A percentile compares a stretch with the other conserved stretches of the same genome.
These are phyloP conservation scores for Phialemonium atrogriseum DNA, from an alignment of 2,329 filamentous ascomycete genomes.

Conservation along the genomic window DNA sequence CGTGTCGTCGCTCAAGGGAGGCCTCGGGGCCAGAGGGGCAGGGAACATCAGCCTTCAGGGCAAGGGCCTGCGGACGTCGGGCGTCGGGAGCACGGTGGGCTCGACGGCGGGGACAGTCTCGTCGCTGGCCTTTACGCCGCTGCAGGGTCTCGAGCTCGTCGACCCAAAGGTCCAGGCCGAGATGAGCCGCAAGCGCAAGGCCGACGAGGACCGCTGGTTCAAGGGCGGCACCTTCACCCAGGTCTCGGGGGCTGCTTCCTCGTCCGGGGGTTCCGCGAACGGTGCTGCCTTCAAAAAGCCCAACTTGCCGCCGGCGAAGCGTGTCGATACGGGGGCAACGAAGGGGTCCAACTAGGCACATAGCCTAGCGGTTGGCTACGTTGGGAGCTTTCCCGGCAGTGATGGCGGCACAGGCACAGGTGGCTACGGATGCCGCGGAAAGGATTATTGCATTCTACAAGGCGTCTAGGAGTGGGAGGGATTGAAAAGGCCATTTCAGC, in stretches of 20 bases:
- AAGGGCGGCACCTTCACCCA: slow-evolving; percentile 96
- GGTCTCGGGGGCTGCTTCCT: slow-evolving; percentile 47
- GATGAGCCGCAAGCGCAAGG: slow-evolving; percentile 81
- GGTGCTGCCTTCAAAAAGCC: slow-evolving; percentile 72
- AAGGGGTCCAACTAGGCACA: no score
- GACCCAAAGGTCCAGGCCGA: slow-evolving; percentile 88
- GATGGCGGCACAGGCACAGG: no score
- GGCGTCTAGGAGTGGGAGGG: no score
- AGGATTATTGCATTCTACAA: no score
- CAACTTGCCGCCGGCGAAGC: slow-evolving; percentile 64
- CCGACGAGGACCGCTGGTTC: slow-evolving; percentile 94
- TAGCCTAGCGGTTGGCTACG: no score
- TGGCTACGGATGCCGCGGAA: no score
- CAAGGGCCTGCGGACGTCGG: slow-evolving; percentile 71
- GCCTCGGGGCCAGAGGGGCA: slow-evolving; percentile 53
- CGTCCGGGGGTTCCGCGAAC: slow-evolving; percentile 18
- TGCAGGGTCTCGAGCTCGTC: slow-evolving; percentile 89
- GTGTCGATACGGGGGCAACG: slow-evolving; percentile 53
- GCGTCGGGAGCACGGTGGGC: slow-evolving; percentile 62
- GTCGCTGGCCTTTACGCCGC: slow-evolving; percentile 85
- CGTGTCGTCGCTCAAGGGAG: slow-evolving; percentile 74
- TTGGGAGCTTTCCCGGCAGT: slow-evolving; percentile 3
- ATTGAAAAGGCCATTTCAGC: no score
- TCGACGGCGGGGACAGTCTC: slow-evolving; percentile 66
- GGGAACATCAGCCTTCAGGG: slow-evolving; percentile 63